Conservation (phyloP, 768 basidiomycete genomes). For the Thelephora ganbajun region DNA sequence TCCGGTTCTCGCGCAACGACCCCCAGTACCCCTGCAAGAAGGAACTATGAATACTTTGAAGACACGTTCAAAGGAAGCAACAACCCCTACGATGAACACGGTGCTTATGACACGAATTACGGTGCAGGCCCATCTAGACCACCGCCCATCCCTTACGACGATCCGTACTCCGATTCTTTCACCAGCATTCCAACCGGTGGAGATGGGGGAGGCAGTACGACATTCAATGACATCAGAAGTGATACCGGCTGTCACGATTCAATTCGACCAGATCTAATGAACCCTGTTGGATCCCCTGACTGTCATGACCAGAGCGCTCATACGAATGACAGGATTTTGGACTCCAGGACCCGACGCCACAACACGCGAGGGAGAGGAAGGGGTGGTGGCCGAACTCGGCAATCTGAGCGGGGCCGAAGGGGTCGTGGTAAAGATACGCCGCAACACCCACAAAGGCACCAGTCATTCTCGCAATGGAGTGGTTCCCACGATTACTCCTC, state of each 20-base stretch:
- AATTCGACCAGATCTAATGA: too few relatives aligned
- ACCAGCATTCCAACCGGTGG: not conserved
- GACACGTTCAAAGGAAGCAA: conserved; percentile 26
- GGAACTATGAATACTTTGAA: conserved; percentile 41
- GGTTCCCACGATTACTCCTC: not conserved
- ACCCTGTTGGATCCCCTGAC: not conserved
- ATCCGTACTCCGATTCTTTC: conserved; percentile 39
- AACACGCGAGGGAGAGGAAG: conserved; percentile 22
- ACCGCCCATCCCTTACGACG: conserved; percentile 61
- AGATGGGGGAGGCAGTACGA: not conserved
- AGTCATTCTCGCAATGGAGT: not conserved
- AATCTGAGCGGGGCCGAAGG: conserved; percentile 18
- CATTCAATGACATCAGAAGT: not conserved
- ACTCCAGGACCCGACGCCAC: not conserved
- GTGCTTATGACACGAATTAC: conserved; percentile 52
- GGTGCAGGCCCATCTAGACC: conserved; percentile 44
- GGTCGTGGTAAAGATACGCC: conserved; percentile 13
- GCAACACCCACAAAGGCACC: not conserved
- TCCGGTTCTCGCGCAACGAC: conserved; percentile 28
- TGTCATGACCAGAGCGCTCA: not conserved
- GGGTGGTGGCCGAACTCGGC: conserved; percentile 14
- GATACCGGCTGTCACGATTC: too few relatives aligned
- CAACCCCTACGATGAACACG: conserved; percentile 53
- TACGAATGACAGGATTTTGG: not conserved
- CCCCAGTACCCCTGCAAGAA: conserved; percentile 36